These are phyloP conservation scores for Alternaria longipes DNA, from an alignment of 2,329 filamentous ascomycete species.

Conservation along the genomic window DNA sequence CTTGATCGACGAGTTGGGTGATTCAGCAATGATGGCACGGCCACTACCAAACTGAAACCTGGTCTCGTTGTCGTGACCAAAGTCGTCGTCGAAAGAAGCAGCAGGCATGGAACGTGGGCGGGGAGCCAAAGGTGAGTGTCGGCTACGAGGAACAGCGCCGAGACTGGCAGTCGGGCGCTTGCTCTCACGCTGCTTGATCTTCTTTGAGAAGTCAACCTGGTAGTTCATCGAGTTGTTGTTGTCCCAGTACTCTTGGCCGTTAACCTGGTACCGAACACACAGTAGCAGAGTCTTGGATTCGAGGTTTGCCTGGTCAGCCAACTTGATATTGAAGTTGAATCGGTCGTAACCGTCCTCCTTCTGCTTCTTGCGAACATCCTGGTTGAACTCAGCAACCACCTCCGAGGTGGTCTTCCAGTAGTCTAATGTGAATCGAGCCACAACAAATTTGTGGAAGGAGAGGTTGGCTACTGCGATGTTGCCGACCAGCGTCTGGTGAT, in stretches of 20 bases:
- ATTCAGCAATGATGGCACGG: conserved; percentile 64
- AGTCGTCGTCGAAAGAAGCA: conserved; percentile 71
- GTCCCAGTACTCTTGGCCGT: conserved; percentile 91
- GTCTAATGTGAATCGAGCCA: conserved; percentile 94
- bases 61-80: conserved; percentile 66
- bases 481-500: conserved; percentile 87
- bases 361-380: conserved; percentile 76
- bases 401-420: conserved; percentile 99
- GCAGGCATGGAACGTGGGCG: conserved; percentile 60
- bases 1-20: conserved; percentile 67
- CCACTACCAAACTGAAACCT: conserved; percentile 56
- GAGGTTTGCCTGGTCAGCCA: conserved; percentile 89
- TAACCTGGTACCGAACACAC: conserved; percentile 87
- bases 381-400: conserved; percentile 85
- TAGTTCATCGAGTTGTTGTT: conserved; percentile 90
- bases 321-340: conserved; percentile 93
- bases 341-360: conserved; percentile 77
- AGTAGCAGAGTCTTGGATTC: conserved; percentile 93
- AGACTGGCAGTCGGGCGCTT: conserved; percentile 61
- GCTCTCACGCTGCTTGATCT: conserved; percentile 64
- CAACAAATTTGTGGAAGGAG: conserved; percentile 86
- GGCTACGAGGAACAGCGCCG: conserved; percentile 60
- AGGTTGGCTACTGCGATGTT: conserved; percentile 87
- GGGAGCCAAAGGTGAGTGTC: conserved; percentile 56
- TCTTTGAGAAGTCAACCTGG: conserved; percentile 91